A percentile compares a stretch with the other conserved stretches of the same genome.
Evolutionary conservation across 176 grass and related monocot genomes (phyloP).

Genomic region (Tillandsia leiboldiana): DNA sequence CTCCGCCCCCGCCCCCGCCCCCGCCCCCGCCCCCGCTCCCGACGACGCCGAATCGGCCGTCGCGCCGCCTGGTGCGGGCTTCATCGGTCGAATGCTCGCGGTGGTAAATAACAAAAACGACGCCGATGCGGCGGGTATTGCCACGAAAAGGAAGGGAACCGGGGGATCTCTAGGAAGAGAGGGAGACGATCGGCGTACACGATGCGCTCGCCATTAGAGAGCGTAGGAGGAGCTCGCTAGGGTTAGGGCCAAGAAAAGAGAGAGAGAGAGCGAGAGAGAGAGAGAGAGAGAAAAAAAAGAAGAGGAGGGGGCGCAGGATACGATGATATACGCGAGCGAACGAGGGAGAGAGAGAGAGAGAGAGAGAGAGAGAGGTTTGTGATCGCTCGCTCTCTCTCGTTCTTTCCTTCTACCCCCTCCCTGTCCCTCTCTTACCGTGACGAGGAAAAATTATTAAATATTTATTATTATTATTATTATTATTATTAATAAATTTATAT

Average conservation of each 20-base stretch:
- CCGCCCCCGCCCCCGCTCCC: neutral
- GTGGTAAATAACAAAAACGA: neutral
- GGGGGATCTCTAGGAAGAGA: neutral
- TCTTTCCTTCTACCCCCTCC: too few relatives aligned
- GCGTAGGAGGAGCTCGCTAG: neutral
- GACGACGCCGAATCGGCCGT: neutral
- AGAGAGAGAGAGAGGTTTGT: neutral
- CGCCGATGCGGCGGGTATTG: neutral
- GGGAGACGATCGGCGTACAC: neutral
- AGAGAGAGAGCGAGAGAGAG: neutral
- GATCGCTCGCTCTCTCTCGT: too few relatives aligned
- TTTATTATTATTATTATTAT: too few relatives aligned
- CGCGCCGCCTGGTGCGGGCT: neutral
- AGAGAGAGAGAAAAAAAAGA: neutral
- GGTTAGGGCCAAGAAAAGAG: neutral
- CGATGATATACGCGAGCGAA: neutral
- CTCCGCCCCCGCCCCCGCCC: constrained; percentile 24
- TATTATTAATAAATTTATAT: too few relatives aligned
- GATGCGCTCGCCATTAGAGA: too few relatives aligned
- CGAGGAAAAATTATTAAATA: too few relatives aligned
- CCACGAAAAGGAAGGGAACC: neutral
- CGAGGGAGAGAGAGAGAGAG: neutral
- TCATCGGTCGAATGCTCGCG: neutral
- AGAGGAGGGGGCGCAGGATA: neutral
- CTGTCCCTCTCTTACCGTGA: too few relatives aligned